These are phyloP conservation scores for Citrullus mucosospermus DNA, from an alignment of 306 rosid species.

Conservation along the genomic window DNA sequence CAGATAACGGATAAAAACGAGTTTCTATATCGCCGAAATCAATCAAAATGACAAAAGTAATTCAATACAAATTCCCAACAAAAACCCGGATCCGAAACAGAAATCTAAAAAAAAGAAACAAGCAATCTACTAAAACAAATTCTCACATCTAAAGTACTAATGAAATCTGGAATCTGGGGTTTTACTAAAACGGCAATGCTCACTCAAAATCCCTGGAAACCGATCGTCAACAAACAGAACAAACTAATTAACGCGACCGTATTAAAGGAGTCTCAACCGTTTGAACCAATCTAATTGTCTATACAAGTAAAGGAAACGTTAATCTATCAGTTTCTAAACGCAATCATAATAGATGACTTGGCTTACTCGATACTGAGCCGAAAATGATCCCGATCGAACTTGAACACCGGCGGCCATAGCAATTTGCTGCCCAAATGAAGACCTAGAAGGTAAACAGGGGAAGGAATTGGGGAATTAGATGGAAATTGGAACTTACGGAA, in stretches of 20 bases:
- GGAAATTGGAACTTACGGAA: not conserved
- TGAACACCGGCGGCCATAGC: not conserved
- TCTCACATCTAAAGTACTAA: not conserved
- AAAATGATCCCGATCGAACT: not conserved
- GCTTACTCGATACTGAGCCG: not conserved
- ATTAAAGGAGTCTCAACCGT: not conserved
- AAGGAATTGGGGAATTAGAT: not conserved
- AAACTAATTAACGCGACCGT: not conserved
- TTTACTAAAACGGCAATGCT: not conserved
- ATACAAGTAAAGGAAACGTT: not conserved
- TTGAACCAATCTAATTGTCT: not conserved
- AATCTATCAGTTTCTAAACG: not conserved
- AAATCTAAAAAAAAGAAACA: not conserved
- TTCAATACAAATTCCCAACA: not conserved
- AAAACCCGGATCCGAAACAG: not conserved
- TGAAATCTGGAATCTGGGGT: not conserved
- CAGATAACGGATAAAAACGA: not conserved
- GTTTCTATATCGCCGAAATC: not conserved
- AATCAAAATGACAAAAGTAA: not conserved
- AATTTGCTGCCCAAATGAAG: not conserved
- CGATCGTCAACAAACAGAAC: not conserved
- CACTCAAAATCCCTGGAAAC: not conserved
- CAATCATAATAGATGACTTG: not conserved
- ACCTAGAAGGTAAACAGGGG: not conserved
- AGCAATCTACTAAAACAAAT: not conserved